Evolutionary conservation across 2,329 filamentous ascomycete genomes (phyloP).

Genomic region (Diaporthe velutina): DNA sequence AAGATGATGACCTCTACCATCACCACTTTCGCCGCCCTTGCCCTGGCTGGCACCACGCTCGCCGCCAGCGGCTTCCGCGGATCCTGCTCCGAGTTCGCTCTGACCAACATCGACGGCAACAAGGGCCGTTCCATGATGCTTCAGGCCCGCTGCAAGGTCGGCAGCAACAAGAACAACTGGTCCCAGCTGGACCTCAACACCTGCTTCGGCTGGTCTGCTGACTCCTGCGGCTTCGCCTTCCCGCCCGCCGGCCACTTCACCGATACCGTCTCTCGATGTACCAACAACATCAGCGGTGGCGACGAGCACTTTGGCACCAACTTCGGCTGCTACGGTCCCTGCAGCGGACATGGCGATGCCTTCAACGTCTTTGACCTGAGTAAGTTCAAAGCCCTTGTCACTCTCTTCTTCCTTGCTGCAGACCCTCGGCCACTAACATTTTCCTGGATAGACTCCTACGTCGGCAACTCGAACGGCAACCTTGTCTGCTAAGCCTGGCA

Average conservation of each 20-base stretch:
- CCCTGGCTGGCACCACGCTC: background rate
- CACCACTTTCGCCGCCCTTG: background rate
- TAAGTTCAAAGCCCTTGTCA: background rate
- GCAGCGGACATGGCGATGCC: background rate
- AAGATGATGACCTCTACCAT: background rate
- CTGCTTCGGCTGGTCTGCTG: constrained; percentile 11
- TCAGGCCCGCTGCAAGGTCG: background rate
- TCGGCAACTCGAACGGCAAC: background rate
- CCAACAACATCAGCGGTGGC: background rate
- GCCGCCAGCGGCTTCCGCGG: background rate
- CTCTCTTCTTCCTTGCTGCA: background rate
- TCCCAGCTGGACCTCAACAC: constrained; percentile 11
- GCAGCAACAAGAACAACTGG: background rate
- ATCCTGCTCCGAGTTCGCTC: background rate
- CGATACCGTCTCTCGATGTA: background rate
- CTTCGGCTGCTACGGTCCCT: constrained; percentile 7
- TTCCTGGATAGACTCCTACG: background rate
- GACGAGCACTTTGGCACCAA: constrained; percentile 2
- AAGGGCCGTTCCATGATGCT: constrained; percentile 1
- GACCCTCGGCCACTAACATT: background rate
- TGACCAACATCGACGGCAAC: constrained; percentile 1
- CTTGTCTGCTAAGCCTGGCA: background rate
- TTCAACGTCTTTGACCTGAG: background rate
- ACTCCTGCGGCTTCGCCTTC: background rate
- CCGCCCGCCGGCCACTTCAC: constrained; percentile 6